These are phyloP conservation scores for Rhynchospora breviuscula DNA, from an alignment of 176 grass and related monocot species.

Conservation along the genomic window DNA sequence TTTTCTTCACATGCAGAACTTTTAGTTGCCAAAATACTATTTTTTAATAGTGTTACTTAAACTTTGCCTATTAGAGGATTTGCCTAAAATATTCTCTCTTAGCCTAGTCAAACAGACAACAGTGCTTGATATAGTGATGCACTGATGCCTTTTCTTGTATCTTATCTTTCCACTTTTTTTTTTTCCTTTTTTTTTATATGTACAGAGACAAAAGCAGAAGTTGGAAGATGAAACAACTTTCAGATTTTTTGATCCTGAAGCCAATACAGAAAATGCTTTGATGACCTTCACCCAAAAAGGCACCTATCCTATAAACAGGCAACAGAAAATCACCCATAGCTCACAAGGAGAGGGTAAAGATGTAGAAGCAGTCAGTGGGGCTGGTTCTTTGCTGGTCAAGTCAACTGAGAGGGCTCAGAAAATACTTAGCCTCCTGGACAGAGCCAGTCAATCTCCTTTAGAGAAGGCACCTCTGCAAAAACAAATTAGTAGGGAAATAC, in stretches of 20 bases:
- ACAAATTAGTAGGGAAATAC: not conserved
- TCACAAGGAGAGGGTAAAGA: slow-evolving; percentile 2
- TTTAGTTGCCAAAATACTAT: not conserved
- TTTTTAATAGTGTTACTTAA: not conserved
- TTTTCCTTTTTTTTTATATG: not conserved
- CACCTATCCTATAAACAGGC: slow-evolving; percentile 1
- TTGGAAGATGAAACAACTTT: slow-evolving; percentile 9
- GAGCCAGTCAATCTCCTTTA: not conserved
- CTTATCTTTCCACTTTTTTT: not conserved
- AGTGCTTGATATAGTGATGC: not conserved
- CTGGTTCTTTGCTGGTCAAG: not conserved
- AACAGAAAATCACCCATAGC: not conserved
- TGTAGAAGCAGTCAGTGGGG: not conserved
- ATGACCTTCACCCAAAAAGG: not conserved
- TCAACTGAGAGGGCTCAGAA: slow-evolving; percentile 17
- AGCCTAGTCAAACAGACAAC: not conserved
- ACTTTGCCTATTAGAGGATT: not conserved
- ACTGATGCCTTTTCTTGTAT: not conserved
- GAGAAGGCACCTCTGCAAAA: slow-evolving; percentile 4
- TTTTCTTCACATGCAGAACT: not conserved
- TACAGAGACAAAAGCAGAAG: slow-evolving; percentile 9
- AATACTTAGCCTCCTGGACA: slow-evolving; percentile 16
- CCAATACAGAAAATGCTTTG: slow-evolving; percentile 5
- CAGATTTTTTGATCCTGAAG: not conserved
- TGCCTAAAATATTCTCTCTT: not conserved